These are phyloP conservation scores for Beauveria sp. DNA, from an alignment of 2,329 filamentous ascomycete species.

Conservation along the genomic window DNA sequence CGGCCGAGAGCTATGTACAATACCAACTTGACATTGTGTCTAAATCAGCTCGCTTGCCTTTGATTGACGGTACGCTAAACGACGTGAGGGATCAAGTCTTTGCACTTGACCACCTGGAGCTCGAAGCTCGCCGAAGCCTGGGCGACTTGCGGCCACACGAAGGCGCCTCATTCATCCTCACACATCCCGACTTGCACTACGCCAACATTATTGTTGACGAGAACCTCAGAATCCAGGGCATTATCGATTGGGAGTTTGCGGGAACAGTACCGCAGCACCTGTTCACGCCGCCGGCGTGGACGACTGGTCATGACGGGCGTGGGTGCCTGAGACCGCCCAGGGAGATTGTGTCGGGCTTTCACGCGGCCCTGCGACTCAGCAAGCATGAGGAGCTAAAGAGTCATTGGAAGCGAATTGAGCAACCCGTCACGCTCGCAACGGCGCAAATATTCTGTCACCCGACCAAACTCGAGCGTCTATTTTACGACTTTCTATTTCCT, in stretches of 20 bases:
- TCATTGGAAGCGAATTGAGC: neutral
- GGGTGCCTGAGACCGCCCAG: neutral
- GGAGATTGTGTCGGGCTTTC: neutral
- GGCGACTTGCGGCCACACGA: neutral
- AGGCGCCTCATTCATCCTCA: conserved; percentile 1
- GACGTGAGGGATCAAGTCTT: neutral
- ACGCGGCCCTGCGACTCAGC: neutral
- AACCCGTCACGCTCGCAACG: neutral
- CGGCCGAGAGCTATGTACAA: neutral
- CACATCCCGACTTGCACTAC: conserved; percentile 14
- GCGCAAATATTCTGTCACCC: neutral
- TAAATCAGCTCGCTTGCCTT: neutral
- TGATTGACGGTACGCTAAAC: neutral
- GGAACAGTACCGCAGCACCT: conserved; percentile 13
- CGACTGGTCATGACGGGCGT: conserved; percentile 11
- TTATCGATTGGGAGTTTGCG: conserved; percentile 22
- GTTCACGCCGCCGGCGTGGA: conserved; percentile 16
- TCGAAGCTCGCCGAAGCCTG: neutral
- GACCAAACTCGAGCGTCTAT: neutral
- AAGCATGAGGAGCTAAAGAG: neutral
- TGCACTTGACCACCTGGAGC: neutral
- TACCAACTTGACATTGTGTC: neutral
- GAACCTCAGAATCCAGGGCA: conserved; percentile 16
- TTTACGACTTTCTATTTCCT: neutral
- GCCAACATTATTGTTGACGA: conserved; percentile 20